A percentile compares a stretch with the other conserved stretches of the same genome.
phyloP scores from a whole-genome alignment of 371 early-diverging fungal species.

The Fennellomyces sp. region DNA sequence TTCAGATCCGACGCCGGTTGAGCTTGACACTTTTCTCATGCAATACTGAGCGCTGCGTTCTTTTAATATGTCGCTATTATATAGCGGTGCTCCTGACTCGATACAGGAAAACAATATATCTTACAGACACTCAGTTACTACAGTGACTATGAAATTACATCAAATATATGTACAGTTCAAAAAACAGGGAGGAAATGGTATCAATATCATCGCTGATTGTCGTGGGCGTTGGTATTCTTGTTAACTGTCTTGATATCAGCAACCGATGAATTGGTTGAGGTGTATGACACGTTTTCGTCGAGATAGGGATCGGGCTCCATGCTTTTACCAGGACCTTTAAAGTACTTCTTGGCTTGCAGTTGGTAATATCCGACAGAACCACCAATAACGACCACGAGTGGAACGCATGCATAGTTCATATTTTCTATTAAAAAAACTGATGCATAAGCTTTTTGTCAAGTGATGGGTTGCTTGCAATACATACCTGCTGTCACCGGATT shows the following conservation, averaged over 20 bases:
- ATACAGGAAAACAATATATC: too few species aligned
- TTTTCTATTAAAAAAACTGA: slow-evolving; percentile 21
- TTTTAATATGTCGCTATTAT: too few species aligned
- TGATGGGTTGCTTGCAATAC: background rate
- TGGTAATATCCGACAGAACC: slow-evolving; percentile 42
- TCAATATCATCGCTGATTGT: background rate
- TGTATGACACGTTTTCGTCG: slow-evolving; percentile 10
- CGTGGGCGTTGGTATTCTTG: background rate
- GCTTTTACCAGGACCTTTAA: slow-evolving; percentile 49
- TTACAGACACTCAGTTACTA: too few species aligned
- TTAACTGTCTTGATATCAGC: background rate
- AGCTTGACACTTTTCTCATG: too few species aligned
- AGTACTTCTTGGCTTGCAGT: slow-evolving; percentile 55
- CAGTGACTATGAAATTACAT: too few species aligned
- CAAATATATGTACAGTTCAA: too few species aligned
- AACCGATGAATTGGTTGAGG: background rate
- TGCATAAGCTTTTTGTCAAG: background rate
- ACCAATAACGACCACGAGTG: slow-evolving; percentile 32
- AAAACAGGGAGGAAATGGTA: background rate
- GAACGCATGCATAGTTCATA: slow-evolving; percentile 47
- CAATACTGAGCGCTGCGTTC: too few species aligned
- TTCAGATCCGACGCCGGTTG: too few species aligned
- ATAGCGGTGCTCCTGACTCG: too few species aligned
- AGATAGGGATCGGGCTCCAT: slow-evolving; percentile 29
- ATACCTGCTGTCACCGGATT: slow-evolving; percentile 56